Evolutionary conservation across 1,139 yeast species (phyloP).

Genomic region (Taphrina confusa): DNA sequence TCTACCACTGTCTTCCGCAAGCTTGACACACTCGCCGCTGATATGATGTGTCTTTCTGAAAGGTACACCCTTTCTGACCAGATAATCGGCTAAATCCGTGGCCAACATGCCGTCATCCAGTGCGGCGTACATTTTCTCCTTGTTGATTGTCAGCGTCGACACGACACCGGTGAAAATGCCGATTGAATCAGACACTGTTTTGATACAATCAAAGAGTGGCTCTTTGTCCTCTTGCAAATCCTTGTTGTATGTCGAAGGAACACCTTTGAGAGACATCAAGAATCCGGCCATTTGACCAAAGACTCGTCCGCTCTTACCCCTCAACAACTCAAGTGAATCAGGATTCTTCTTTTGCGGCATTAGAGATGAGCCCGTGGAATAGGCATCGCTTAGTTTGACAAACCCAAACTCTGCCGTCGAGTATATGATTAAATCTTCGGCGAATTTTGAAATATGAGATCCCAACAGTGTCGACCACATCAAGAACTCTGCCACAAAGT

Average conservation of each 20-base stretch:
- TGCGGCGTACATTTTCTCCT: constrained; percentile 77
- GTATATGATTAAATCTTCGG: constrained; percentile 92
- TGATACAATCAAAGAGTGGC: constrained; percentile 86
- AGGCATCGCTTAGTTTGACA: constrained; percentile 89
- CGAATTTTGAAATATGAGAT: constrained; percentile 90
- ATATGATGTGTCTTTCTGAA: constrained; percentile 98
- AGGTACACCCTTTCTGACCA: constrained; percentile 97
- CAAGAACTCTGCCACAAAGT: constrained; percentile 92
- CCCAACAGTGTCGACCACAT: constrained; percentile 95
- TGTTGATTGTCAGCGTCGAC: constrained; percentile 74
- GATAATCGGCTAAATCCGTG: constrained; percentile 94
- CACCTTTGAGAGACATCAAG: constrained; percentile 90
- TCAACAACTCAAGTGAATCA: constrained; percentile 85
- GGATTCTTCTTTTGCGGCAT: constrained; percentile 99
- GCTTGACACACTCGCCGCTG: constrained; percentile 93
- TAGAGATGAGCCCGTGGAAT: constrained; percentile 94
- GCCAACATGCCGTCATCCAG: constrained; percentile 99
- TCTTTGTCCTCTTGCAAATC: constrained; percentile 99
- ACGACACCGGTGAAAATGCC: constrained; percentile 94
- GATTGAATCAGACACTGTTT: constrained; percentile 89
- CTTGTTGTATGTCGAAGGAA: constrained; percentile 95
- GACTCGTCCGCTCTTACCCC: constrained; percentile 97
- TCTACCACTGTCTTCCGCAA: constrained; percentile 73
- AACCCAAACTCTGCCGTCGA: constrained; percentile 98
- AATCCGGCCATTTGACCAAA: constrained; percentile 94